These are phyloP conservation scores for Ceriops tagal DNA, from an alignment of 345 rosid genomes.

Conservation along the genomic window DNA sequence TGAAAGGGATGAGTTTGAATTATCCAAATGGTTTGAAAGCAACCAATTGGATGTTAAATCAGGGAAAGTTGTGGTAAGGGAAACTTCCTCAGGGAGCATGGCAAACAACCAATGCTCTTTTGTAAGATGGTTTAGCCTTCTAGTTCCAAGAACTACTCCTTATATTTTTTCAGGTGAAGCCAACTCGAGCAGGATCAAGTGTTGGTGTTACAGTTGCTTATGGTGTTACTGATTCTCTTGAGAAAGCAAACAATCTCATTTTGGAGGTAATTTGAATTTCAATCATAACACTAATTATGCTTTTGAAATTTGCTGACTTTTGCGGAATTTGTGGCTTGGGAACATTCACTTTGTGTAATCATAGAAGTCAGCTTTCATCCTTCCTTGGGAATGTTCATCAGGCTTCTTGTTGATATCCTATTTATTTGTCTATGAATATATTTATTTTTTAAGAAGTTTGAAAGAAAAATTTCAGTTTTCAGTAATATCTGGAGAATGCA, in stretches of 20 bases:
- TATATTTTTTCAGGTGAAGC: constrained; percentile 63
- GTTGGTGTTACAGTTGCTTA: constrained; percentile 93
- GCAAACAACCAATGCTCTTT: neutral
- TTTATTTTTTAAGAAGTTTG: no score
- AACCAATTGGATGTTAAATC: constrained; percentile 59
- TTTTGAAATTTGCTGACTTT: constrained; percentile 1
- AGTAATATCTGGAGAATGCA: no score
- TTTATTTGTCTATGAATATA: no score
- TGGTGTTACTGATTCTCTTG: constrained; percentile 71
- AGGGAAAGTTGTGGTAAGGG: constrained; percentile 87
- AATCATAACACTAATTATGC: neutral
- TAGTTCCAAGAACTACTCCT: constrained; percentile 13
- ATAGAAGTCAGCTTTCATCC: no score
- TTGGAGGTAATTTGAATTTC: constrained; percentile 48
- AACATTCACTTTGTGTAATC: no score
- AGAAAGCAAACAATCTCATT: constrained; percentile 65
- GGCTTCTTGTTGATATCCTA: no score
- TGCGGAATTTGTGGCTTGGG: neutral
- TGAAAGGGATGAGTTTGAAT: constrained; percentile 42
- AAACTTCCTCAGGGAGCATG: constrained; percentile 13
- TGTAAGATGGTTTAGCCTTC: constrained; percentile 16
- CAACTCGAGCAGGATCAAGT: constrained; percentile 89
- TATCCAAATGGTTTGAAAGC: constrained; percentile 63
- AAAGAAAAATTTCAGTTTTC: no score
- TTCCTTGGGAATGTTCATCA: no score